Conservation (phyloP, 2,329 filamentous ascomycete genomes). For the Nigrospora oryzae region DNA sequence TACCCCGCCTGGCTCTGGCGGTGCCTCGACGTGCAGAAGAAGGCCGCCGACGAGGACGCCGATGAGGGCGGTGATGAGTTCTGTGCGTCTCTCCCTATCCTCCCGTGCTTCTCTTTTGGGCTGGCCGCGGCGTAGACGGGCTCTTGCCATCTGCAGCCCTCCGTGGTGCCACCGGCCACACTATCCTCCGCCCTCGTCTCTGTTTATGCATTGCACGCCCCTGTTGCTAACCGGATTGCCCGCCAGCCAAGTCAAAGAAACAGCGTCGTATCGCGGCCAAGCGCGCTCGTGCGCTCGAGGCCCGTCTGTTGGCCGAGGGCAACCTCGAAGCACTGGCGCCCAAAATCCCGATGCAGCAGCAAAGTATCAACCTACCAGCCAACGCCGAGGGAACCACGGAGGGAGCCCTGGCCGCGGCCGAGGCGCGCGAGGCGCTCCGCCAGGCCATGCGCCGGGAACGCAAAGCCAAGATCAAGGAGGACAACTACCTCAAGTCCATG, state of each 20-base stretch:
- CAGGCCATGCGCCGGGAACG: conserved; percentile 68
- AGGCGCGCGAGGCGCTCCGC: conserved; percentile 53
- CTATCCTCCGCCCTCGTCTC: not conserved
- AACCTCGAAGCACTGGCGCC: conserved; percentile 57
- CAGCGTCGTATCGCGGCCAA: conserved; percentile 65
- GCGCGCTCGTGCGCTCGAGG: conserved; percentile 46
- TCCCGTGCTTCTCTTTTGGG: not conserved
- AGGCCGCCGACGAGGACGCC: conserved; percentile 36
- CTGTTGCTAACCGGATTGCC: not conserved
- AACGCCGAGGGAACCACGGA: conserved; percentile 30
- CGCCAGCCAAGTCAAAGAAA: conserved; percentile 74
- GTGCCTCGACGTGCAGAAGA: conserved; percentile 56
- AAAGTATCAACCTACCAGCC: conserved; percentile 65
- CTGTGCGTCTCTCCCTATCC: conserved; percentile 46
- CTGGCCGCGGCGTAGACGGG: not conserved
- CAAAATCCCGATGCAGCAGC: conserved; percentile 69
- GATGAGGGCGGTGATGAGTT: conserved; percentile 64
- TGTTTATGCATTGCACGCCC: not conserved
- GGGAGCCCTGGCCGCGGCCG: conserved; percentile 37
- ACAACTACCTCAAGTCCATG: conserved; percentile 79
- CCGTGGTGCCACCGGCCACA: too few relatives aligned
- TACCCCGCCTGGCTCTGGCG: conserved; percentile 79
- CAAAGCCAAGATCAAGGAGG: conserved; percentile 72
- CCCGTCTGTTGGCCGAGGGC: conserved; percentile 53
- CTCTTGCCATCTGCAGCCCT: not conserved